These are phyloP conservation scores for Backusella westeae DNA, from an alignment of 192 early-diverging fungal genomes.

Conservation along the genomic window DNA sequence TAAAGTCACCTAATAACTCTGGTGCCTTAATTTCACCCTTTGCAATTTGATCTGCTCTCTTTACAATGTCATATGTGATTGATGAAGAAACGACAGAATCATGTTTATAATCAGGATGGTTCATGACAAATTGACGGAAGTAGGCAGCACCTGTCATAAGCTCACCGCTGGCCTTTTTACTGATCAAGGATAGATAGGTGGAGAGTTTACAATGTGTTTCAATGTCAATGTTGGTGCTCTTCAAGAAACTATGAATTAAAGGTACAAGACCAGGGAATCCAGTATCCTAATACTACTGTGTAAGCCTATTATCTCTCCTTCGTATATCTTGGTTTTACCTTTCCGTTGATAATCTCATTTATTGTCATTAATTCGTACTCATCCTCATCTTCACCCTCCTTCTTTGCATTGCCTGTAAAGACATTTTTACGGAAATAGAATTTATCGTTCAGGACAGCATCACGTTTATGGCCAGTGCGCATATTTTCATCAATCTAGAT, in stretches of 20 bases:
- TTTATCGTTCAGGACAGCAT: conserved; percentile 76
- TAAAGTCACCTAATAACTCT: conserved; percentile 44
- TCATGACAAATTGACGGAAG: conserved; percentile 85
- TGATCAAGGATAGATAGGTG: conserved; percentile 77
- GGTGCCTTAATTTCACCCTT: conserved; percentile 48
- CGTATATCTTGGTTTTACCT: background rate
- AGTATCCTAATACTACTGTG: conserved; percentile 20
- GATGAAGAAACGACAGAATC: conserved; percentile 85
- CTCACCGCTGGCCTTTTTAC: conserved; percentile 75
- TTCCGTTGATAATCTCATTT: conserved; percentile 79
- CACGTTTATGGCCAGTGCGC: conserved; percentile 79
- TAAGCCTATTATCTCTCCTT: background rate
- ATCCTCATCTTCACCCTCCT: conserved; percentile 39
- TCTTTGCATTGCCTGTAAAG: conserved; percentile 40
- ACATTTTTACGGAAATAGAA: conserved; percentile 92
- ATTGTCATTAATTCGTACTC: conserved; percentile 72
- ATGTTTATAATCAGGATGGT: conserved; percentile 83
- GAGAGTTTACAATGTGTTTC: conserved; percentile 68
- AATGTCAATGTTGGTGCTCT: conserved; percentile 66
- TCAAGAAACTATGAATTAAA: conserved; percentile 82
- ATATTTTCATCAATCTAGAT: conserved; percentile 89
- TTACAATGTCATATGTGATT: conserved; percentile 87
- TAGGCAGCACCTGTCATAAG: conserved; percentile 87
- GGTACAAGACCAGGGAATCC: conserved; percentile 83
- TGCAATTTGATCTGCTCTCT: conserved; percentile 53